phyloP scores from a whole-genome alignment of 2,329 filamentous ascomycete species.

The Onygena corvina region DNA sequence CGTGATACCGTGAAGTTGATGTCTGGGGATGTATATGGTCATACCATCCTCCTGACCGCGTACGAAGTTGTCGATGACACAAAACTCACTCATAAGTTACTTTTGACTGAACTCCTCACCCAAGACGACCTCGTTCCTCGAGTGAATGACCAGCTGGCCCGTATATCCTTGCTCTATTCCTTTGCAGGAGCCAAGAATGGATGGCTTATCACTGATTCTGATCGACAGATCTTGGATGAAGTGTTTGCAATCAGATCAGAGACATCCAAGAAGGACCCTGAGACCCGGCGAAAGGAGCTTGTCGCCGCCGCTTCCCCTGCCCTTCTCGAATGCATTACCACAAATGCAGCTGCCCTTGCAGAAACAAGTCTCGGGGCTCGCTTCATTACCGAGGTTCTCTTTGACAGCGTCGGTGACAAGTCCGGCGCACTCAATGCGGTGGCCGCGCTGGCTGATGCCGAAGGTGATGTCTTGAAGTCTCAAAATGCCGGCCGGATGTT shows the following conservation, averaged over 20 bases:
- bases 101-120: conserved; percentile 75
- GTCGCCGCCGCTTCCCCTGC: conserved; percentile 60
- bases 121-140: conserved; percentile 42
- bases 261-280: conserved; percentile 87
- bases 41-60: conserved; percentile 69
- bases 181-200: conserved; percentile 53
- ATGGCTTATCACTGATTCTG: conserved; percentile 51
- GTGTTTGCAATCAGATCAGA: conserved; percentile 64
- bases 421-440: conserved; percentile 58
- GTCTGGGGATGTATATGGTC: conserved; percentile 66
- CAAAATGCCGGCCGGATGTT: conserved; percentile 68
- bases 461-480: conserved; percentile 45
- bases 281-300: conserved; percentile 62
- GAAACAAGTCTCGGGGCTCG: conserved; percentile 74
- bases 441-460: conserved; percentile 36
- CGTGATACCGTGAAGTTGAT: conserved; percentile 80
- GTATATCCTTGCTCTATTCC: conserved; percentile 64
- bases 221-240: conserved; percentile 61
- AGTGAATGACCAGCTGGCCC: conserved; percentile 38
- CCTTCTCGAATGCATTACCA: conserved; percentile 60
- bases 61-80: conserved; percentile 94
- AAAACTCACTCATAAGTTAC: conserved; percentile 69
- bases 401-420: conserved; percentile 66
- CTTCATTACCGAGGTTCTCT: conserved; percentile 68
- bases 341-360: conserved; percentile 55